Evolutionary conservation across 306 rosid species (phyloP).

Genomic region (Leucaena leucocephala): DNA sequence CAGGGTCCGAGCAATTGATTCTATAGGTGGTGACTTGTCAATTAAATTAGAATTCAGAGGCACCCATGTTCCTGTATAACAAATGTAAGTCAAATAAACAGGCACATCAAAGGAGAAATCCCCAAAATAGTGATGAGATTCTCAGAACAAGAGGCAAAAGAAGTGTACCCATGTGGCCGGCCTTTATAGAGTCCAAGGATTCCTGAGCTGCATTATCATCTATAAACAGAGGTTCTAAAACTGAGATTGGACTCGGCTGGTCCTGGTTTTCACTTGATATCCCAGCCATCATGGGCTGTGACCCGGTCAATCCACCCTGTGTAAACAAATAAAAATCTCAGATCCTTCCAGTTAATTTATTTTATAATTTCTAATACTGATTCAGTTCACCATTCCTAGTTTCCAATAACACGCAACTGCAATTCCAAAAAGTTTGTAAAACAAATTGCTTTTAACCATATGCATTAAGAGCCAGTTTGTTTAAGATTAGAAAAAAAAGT

Average conservation of each 20-base stretch:
- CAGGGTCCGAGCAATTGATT: slow-evolving; percentile 80
- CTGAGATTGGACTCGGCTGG: slow-evolving; percentile 92
- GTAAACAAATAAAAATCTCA: slow-evolving; percentile 36
- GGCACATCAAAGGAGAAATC: slow-evolving; percentile 9
- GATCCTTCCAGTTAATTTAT: slow-evolving; percentile 27
- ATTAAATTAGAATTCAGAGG: slow-evolving; percentile 71
- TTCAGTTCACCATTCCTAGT: slow-evolving; percentile 26
- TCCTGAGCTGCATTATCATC: slow-evolving; percentile 59
- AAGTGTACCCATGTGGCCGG: slow-evolving; percentile 52
- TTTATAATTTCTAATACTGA: slow-evolving; percentile 26
- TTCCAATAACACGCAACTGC: background rate
- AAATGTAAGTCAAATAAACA: slow-evolving; percentile 24
- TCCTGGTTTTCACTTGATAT: slow-evolving; percentile 64
- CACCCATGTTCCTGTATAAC: slow-evolving; percentile 50
- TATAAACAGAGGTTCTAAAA: slow-evolving; percentile 69
- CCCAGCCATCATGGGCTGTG: slow-evolving; percentile 51
- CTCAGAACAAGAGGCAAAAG: slow-evolving; percentile 1
- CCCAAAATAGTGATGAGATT: slow-evolving; percentile 23
- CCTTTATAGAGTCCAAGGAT: slow-evolving; percentile 49
- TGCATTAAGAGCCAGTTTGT: background rate
- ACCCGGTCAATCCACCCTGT: slow-evolving; percentile 63
- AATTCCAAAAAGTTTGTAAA: slow-evolving; percentile 22
- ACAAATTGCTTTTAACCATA: slow-evolving; percentile 16
- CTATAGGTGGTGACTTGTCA: slow-evolving; percentile 96
- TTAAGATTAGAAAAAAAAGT: too few relatives aligned